Conservation (phyloP, 306 rosid species). For the Ormosia semicastrata region DNA sequence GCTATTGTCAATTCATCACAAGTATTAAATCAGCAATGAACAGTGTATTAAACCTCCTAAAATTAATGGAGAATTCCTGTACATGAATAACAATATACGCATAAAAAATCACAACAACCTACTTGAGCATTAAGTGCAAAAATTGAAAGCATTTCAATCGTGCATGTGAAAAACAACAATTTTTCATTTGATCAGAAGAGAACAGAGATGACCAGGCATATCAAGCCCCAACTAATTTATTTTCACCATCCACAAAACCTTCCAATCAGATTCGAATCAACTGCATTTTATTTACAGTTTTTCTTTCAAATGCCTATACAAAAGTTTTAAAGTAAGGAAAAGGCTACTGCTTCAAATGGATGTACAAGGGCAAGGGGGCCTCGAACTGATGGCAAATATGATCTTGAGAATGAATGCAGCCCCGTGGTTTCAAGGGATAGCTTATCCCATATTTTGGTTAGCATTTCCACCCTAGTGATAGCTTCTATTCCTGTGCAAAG, state of each 20-base stretch:
- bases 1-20: too few relatives aligned
- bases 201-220: not conserved
- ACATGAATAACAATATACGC: not conserved
- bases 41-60: not conserved
- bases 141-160: not conserved
- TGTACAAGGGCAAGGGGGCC: slow-evolving; percentile 8
- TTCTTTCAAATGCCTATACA: slow-evolving; percentile 46
- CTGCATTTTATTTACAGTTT: slow-evolving; percentile 47
- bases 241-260: slow-evolving; percentile 20
- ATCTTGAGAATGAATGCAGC: slow-evolving; percentile 33
- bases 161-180: not conserved
- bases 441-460: slow-evolving; percentile 19
- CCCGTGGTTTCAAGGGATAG: not conserved
- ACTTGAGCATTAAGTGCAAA: not conserved
- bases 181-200: not conserved
- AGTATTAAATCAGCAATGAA: too few relatives aligned
- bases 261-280: slow-evolving; percentile 25
- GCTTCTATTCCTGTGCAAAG: slow-evolving; percentile 36
- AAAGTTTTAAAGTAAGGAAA: slow-evolving; percentile 9
- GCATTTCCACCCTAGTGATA: slow-evolving; percentile 5
- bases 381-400: slow-evolving; percentile 23
- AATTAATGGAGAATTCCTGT: not conserved
- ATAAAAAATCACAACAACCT: not conserved
- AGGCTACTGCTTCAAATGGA: slow-evolving; percentile 28
- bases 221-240: slow-evolving; percentile 24